Base-by-base conservation (phyloP, 169 alveolate genomes). In the Eimeria praecox region DNA sequence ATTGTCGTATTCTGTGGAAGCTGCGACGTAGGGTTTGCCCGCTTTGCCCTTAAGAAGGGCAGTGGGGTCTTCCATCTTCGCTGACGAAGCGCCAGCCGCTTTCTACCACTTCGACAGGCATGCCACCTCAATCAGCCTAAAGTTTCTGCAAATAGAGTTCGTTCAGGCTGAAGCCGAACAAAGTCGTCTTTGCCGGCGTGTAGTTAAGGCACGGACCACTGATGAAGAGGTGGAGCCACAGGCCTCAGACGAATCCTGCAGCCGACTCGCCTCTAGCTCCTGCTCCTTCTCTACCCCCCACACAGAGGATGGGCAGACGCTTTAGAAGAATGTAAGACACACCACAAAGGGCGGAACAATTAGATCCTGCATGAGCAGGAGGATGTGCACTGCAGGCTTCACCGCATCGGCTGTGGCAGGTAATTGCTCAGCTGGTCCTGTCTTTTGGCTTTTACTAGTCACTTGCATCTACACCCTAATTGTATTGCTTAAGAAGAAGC, bases 21-120 rank as follows among this genome's bases (percentile, higher is more conserved):
- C 77, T 12, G 52, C 24, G 14, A 22, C 16, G 33, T 30, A n/a
- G 73, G 33, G 66, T 20, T 35, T 16, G 52, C 30, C 75, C 40
- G 33, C 46, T 12, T 20, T 33, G 91, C 54, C 73, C 73, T 83
- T 83, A 9, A 83, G 75, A 44, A 33, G 75, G 35, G 91, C 44
- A 16, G 66, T 24, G 14, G 75, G 52, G 91, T 83, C 91, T 33
- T 83, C 91, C 91, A 83, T 83, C 52, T 78, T n/a, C 40, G 62
- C 52, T 10, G 33, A n/a, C 49, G 12, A 71, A 2, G n/a, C 12
- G 30, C 49, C n/a, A 27, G 49, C 14, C 49, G 18, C 30, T 35
- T 10, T 71, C 52, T 1, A 71, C 82, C 82, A 14, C 82, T 10
- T 35, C 52, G 4, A 71, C 52, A 71, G 49, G 52, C 52, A 35